Evolutionary conservation across 805 yeast species (phyloP), one percentile per base, ranked within the genome.

Genomic region (Ogataea pignaliae): DNA sequence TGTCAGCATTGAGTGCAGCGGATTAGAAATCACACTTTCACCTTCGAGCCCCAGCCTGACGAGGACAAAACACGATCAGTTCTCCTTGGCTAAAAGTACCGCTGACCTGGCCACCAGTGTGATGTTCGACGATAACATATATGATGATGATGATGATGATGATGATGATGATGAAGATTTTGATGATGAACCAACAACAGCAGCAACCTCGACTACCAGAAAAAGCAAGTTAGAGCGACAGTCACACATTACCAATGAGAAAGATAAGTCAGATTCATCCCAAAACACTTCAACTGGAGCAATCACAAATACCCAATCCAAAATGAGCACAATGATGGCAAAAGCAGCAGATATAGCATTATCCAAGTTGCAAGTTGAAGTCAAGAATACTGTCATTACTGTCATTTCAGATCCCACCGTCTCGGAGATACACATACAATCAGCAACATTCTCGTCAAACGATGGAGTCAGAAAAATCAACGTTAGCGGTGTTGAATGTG

Each of bases 21-120:
- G 81, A 4, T 64, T 88, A 3, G 74, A 74, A 10, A 53, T 81
- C n/a, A 71, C 73, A 0, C 56, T 73, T 28, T 70, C 78, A 2
- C 65, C 70, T 2, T 46, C 61, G 1, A 48, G 36, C 18, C 48
- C 60, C 5, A 41, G 53, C 29, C 39, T 48, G 17, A 63, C 37
- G 45, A 63, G 37, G 65, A 61, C 47, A 47, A 60, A 15, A 53
- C 59, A 32, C 7, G 59, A 48, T 13, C 53, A 66, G 45, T 78
- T 78, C 44, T 78, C 81, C 44, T 61, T 86, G 44, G 81, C 86
- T 0, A 84, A 81, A 54, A 84, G 93, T 45, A 82, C 91, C 0
- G 81, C 83, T 17, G 88, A 84, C 53, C 69, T 88, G 43, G 88
- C 93, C 3, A 76, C 73, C 49, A 78, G 82, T 37, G 69, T 78